Evolutionary conservation across 2,329 filamentous ascomycete species (phyloP), one percentile per base, ranked within the genome.

Genomic region (Daldinia sp.): DNA sequence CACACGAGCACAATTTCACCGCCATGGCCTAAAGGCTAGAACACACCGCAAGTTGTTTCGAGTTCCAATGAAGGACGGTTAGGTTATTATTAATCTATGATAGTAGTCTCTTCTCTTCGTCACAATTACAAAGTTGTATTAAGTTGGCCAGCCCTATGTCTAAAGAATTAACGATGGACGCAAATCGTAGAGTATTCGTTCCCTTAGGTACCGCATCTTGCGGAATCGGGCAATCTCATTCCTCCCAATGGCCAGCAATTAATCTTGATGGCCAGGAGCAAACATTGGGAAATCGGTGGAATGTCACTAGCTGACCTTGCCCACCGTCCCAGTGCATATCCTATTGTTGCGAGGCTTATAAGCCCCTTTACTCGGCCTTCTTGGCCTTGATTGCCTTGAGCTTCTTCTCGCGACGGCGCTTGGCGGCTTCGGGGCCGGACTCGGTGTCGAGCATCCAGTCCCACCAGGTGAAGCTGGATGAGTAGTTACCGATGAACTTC

Each of bases 381-480:
- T 88, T 89, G 67, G 83, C 82, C 75, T 82, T 83, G 77, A 90
- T 83, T 60, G 86, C 78, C 57, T 82, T 85, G 51, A 92, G 73
- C 86, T 91, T 94, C 78, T 83, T 87, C 79, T 95, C 93, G 63
- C 93, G 87, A 75, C 94, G 89, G 75, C 85, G 86, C 88, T 93
- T 94, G 72, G 90, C 86, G 37, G 94, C 92, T 79, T 96, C 94
- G 34, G 92, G 87, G 54, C 92, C 93, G 68, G 92, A 92, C 85
- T 99, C 94, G 65, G 95, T 99, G 79, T 97, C 94, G 70, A 98
- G 85, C 71, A 89, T 78, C 78, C 91, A 96, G 82, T 99, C 95
- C 95, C 95, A 99, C 95, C 95, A 99, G 78, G 94, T 87, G 88
- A 99, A 99, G 83, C 92, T 96, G 76, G 93, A 97, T 52, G 94